Conservation (phyloP, 2,329 filamentous ascomycete species). For the Helicocarpus griseus region DNA sequence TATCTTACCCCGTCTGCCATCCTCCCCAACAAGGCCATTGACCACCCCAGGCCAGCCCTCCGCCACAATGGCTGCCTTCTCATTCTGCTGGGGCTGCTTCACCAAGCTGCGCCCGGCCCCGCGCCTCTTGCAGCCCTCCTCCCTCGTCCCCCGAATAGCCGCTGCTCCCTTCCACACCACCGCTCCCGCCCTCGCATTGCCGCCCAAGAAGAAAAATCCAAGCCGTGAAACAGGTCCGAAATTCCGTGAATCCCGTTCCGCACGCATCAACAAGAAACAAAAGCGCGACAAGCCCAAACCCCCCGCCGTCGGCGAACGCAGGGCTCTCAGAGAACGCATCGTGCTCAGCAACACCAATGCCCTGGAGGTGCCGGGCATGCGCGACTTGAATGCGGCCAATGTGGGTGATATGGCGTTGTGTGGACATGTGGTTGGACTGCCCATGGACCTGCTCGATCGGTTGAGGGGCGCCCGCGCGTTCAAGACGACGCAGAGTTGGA, state of each 20-base stretch:
- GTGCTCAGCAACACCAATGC: constrained; percentile 93
- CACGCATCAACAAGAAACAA: constrained; percentile 38
- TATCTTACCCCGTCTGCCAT: background rate
- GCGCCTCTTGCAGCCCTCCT: constrained; percentile 25
- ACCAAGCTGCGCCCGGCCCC: constrained; percentile 37
- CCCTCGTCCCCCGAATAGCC: constrained; percentile 38
- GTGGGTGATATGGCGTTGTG: constrained; percentile 46
- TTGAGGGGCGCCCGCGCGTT: constrained; percentile 81
- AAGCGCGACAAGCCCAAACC: constrained; percentile 41
- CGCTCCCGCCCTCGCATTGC: constrained; percentile 26
- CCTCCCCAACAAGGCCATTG: background rate
- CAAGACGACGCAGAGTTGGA: constrained; percentile 82
- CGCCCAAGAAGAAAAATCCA: constrained; percentile 42
- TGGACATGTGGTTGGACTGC: constrained; percentile 61
- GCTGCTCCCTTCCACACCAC: constrained; percentile 41
- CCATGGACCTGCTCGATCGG: constrained; percentile 62
- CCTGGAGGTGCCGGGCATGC: constrained; percentile 60
- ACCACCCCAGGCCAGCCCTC: background rate
- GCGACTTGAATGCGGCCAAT: constrained; percentile 48
- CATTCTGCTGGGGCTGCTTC: constrained; percentile 51
- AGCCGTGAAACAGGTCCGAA: constrained; percentile 18
- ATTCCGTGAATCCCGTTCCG: constrained; percentile 30
- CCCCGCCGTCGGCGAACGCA: constrained; percentile 63
- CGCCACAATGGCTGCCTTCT: constrained; percentile 44
- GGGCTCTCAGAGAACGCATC: constrained; percentile 77